These are phyloP conservation scores for Corinectria fuckeliana DNA, from an alignment of 2,329 filamentous ascomycete species.

Conservation along the genomic window DNA sequence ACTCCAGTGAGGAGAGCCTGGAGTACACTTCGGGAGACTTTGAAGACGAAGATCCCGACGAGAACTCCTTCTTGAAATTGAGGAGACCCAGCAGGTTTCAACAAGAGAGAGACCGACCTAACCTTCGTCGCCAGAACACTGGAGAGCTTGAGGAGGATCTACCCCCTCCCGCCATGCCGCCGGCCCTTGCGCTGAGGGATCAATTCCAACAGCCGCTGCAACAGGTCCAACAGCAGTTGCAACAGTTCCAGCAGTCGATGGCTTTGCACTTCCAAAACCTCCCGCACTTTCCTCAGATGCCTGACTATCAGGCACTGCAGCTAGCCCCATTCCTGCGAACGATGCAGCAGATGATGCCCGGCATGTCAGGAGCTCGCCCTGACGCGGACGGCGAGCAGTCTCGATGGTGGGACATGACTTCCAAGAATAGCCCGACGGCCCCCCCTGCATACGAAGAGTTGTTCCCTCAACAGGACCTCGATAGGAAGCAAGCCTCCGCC, in stretches of 20 bases:
- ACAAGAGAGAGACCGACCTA: slow-evolving; percentile 43
- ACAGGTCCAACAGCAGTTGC: slow-evolving; percentile 79
- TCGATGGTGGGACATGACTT: slow-evolving; percentile 72
- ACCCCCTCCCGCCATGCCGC: slow-evolving; percentile 64
- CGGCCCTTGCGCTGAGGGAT: slow-evolving; percentile 74
- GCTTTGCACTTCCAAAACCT: slow-evolving; percentile 69
- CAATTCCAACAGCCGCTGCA: slow-evolving; percentile 75
- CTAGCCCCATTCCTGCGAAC: slow-evolving; percentile 68
- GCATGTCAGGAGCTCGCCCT: slow-evolving; percentile 60
- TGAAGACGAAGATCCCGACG: slow-evolving; percentile 50
- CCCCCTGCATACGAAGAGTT: slow-evolving; percentile 83
- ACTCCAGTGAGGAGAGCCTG: slow-evolving; percentile 50
- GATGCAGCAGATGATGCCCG: slow-evolving; percentile 76
- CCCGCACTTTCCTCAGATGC: slow-evolving; percentile 63
- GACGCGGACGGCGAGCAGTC: slow-evolving; percentile 50
- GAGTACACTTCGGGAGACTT: slow-evolving; percentile 56
- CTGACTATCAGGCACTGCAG: slow-evolving; percentile 73
- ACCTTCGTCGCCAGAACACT: slow-evolving; percentile 48
- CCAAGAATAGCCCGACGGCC: slow-evolving; percentile 55
- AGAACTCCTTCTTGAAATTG: slow-evolving; percentile 46
- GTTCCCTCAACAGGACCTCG: slow-evolving; percentile 64
- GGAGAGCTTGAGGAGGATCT: slow-evolving; percentile 42
- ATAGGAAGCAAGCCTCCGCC: slow-evolving; percentile 65
- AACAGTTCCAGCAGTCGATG: slow-evolving; percentile 78
- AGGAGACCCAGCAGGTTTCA: slow-evolving; percentile 40